These are phyloP conservation scores for Drechslerella coelobrocha DNA, from an alignment of 2,329 filamentous ascomycete genomes.

Conservation along the genomic window DNA sequence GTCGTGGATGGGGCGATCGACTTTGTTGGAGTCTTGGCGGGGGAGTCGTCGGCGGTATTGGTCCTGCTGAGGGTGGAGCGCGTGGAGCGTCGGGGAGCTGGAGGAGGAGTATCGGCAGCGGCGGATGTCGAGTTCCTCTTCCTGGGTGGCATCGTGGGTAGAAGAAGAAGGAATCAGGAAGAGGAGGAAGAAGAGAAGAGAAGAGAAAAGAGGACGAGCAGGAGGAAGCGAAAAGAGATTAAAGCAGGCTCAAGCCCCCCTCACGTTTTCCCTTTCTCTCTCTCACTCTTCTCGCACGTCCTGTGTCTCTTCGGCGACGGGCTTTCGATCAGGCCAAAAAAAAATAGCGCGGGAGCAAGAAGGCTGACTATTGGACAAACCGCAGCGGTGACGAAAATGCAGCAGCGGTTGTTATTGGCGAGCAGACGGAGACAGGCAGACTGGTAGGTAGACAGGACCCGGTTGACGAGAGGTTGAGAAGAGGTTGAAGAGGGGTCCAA, in stretches of 20 bases:
- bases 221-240: slow-evolving; percentile 11
- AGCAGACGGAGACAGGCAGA: not conserved
- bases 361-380: not conserved
- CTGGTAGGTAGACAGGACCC: not conserved
- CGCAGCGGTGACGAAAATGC: not conserved
- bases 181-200: not conserved
- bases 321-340: not conserved
- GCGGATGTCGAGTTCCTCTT: slow-evolving; percentile 24
- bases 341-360: not conserved
- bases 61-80: slow-evolving; percentile 8
- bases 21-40: slow-evolving; percentile 4
- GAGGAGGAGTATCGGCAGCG: slow-evolving; percentile 21
- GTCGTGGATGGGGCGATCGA: not conserved
- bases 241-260: slow-evolving; percentile 6
- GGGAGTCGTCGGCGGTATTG: not conserved
- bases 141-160: slow-evolving; percentile 43
- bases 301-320: slow-evolving; percentile 1
- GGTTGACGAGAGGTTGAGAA: not conserved
- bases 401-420: slow-evolving; percentile 4
- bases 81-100: slow-evolving; percentile 29
- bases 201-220: slow-evolving; percentile 2
- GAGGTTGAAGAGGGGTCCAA: not conserved
- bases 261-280: not conserved
- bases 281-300: not conserved
- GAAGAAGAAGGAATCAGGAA: not conserved